Base-by-base conservation (phyloP, 1,139 yeast species). In the Suhomyces yuchorum region DNA sequence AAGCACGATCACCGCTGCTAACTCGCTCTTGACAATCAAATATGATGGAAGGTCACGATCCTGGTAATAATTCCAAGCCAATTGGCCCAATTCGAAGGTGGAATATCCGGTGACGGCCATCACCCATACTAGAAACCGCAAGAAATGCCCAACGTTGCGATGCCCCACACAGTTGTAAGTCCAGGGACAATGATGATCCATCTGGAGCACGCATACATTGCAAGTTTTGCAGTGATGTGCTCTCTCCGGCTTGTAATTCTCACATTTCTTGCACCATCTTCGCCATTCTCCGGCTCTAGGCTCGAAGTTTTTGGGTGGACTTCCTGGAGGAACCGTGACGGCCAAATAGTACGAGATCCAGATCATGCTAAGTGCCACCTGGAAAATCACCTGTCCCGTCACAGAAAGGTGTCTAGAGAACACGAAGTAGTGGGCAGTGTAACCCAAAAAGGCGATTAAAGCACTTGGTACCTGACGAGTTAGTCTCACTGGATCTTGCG, bases 151-250 rank as follows among this genome's bases (percentile, higher is more conserved):
- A 66, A 84, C 74, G 61, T 93, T 93, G 1, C 68, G 67, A 63
- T 84, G 84, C 0, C 96, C 96, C 17, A 89, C 91, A 58, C 96
- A 88, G 61, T 87, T 87, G 65, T 81, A 79, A 0, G 95, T 87
- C 96, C 96, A 89, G 0, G 96, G 96, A 56, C 80, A 71, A 65
- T 88, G 96, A 63, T 88, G 96, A 64, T 88, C 96, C 96, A 88
- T 89, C 58, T 78, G 80, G 47, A 87, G 63, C 12, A 88, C 84
- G 60, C 96, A 89, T 12, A 60, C 64, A 9, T 74, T 68, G 56
- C 87, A 82, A 1, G 75, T 71, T 56, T 82, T 82, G 65, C 96
- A 88, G 63, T 89, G 96, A 60, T 89, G 96, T 2, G 89, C 63
- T 42, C 96, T 70, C 59, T 84, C 90, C 0, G 96, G 96, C 60